A percentile compares a stretch with the other conserved stretches of the same genome.
Conservation (phyloP, 441 rosid species). For the Eruca vesicaria region DNA sequence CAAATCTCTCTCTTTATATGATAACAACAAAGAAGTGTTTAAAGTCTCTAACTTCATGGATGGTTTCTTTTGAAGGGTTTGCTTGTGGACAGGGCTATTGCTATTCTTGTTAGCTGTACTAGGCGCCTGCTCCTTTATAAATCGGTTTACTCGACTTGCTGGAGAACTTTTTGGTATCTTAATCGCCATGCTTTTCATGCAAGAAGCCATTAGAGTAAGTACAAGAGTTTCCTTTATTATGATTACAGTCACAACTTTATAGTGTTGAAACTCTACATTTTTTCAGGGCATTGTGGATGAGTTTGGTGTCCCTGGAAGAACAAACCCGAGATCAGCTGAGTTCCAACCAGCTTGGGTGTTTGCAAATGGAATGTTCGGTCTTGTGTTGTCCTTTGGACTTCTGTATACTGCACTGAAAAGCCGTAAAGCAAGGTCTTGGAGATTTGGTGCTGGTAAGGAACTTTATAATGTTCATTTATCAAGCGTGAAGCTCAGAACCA, state of each 20-base stretch:
- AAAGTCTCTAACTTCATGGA: background rate
- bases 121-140: constrained; percentile 70
- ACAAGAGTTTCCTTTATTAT: background rate
- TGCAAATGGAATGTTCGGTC: constrained; percentile 68
- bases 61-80: constrained; percentile 49
- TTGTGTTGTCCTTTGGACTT: constrained; percentile 64
- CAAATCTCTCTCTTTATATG: background rate
- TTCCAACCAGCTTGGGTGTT: constrained; percentile 68
- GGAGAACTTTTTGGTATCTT: constrained; percentile 74
- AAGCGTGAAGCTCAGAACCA: no score
- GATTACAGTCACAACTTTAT: background rate
- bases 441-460: constrained; percentile 56
- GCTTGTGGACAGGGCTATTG: constrained; percentile 73
- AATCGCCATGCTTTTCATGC: constrained; percentile 76
- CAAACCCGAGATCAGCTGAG: constrained; percentile 45
- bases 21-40: constrained; percentile 6
- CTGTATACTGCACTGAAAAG: constrained; percentile 56
- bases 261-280: constrained; percentile 5
- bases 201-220: constrained; percentile 63
- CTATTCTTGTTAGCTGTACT: constrained; percentile 62
- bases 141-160: constrained; percentile 67
- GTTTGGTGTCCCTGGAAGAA: constrained; percentile 57
- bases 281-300: constrained; percentile 60
- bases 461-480: no score
- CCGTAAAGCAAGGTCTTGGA: constrained; percentile 71